Evolutionary conservation across 2,329 filamentous ascomycete genomes (phyloP).

Genomic region (Venturia aucupariae): DNA sequence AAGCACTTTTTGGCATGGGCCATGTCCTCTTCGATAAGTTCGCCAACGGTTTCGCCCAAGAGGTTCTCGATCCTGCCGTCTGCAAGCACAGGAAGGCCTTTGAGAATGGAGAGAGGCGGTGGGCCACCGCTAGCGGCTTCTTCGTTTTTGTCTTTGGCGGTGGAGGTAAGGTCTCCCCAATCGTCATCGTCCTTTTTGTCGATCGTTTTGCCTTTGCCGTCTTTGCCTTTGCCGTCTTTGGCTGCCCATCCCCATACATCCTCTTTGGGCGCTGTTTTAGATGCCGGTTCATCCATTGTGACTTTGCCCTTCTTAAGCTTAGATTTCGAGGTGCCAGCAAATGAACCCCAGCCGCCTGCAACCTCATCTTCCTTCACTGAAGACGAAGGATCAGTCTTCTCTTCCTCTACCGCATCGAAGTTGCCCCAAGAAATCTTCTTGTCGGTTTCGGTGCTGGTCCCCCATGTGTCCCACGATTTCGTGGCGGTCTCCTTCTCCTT

Average conservation of each 20-base stretch:
- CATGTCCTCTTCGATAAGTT: conserved; percentile 39
- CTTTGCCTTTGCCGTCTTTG: conserved; percentile 18
- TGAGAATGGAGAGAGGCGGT: conserved; percentile 38
- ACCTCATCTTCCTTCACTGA: conserved; percentile 6
- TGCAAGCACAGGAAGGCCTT: conserved; percentile 48
- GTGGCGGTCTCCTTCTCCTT: conserved; percentile 7
- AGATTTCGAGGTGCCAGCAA: conserved; percentile 38
- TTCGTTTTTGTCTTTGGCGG: conserved; percentile 34
- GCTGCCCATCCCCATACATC: conserved; percentile 23
- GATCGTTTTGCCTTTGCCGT: conserved; percentile 20
- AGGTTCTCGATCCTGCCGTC: conserved; percentile 44
- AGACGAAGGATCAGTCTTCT: conserved; percentile 1
- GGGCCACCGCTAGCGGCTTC: conserved; percentile 25
- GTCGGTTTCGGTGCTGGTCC: not conserved
- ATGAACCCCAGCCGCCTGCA: conserved; percentile 27
- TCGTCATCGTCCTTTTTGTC: conserved; percentile 8
- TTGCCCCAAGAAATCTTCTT: conserved; percentile 13
- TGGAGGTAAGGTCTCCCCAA: conserved; percentile 35
- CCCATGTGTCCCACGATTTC: conserved; percentile 9
- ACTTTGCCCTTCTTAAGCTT: conserved; percentile 15
- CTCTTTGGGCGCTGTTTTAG: conserved; percentile 16
- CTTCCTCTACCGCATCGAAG: conserved; percentile 9
- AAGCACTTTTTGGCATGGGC: conserved; percentile 32
- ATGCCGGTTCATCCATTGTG: not conserved
- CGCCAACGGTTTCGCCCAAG: conserved; percentile 41